Conservation (phyloP, 345 rosid genomes). For the Ceriops tagal region DNA sequence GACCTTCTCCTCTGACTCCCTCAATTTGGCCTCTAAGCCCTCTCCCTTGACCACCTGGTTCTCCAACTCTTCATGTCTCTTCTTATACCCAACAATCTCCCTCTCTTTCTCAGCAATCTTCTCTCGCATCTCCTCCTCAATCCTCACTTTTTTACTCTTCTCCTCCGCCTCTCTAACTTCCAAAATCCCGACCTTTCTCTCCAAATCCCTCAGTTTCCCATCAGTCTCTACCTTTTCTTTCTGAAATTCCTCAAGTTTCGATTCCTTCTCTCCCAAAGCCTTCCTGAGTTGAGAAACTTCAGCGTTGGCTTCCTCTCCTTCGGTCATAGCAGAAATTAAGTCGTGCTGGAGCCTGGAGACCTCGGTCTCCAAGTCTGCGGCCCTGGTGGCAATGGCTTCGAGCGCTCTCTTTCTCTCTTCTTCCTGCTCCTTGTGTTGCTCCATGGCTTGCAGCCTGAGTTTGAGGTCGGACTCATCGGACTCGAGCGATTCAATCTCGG, state of each 20-base stretch:
- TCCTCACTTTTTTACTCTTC: constrained; percentile 55
- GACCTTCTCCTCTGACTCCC: constrained; percentile 36
- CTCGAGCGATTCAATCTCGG: constrained; percentile 43
- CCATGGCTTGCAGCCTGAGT: constrained; percentile 38
- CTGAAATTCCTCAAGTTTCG: constrained; percentile 40
- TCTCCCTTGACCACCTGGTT: constrained; percentile 27
- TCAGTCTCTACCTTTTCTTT: constrained; percentile 53
- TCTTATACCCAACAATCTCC: constrained; percentile 38
- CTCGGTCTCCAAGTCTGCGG: constrained; percentile 63
- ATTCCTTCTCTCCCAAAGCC: constrained; percentile 32
- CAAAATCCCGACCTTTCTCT: constrained; percentile 55
- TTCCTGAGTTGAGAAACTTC: constrained; percentile 28
- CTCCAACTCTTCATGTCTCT: constrained; percentile 43
- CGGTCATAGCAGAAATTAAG: constrained; percentile 44
- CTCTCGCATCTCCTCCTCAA: constrained; percentile 62
- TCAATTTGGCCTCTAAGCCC: constrained; percentile 29
- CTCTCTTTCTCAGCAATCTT: constrained; percentile 47
- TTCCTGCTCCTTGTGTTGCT: constrained; percentile 45
- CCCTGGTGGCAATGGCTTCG: constrained; percentile 45
- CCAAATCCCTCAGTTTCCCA: constrained; percentile 62
- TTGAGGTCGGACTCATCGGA: constrained; percentile 36
- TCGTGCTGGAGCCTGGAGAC: constrained; percentile 64
- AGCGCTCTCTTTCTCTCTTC: constrained; percentile 50
- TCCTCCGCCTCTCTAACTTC: constrained; percentile 59
- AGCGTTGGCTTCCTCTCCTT: constrained; percentile 40